Evolutionary conservation across 306 rosid genomes (phyloP).

Genomic region (Casuarina equisetifolia): DNA sequence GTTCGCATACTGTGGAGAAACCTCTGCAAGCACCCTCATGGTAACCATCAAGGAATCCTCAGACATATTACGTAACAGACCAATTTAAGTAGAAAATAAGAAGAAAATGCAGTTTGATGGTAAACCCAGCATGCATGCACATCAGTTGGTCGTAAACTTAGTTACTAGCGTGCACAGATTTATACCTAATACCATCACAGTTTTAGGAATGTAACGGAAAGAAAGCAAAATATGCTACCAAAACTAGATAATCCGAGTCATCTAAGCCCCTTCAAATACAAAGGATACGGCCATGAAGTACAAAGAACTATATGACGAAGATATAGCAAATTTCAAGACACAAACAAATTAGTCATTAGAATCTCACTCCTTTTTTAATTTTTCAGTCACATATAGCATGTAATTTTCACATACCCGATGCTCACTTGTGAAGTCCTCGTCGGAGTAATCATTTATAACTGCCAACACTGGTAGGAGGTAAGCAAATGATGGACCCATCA

Average conservation of each 20-base stretch:
- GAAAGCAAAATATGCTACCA: neutral
- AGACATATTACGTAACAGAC: neutral
- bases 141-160: neutral
- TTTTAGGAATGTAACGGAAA: neutral
- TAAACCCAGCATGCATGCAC: neutral
- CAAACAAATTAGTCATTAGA: neutral
- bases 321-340: neutral
- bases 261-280: neutral
- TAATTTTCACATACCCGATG: constrained; percentile 56
- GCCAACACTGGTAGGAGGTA: constrained; percentile 67
- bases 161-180: neutral
- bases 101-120: neutral
- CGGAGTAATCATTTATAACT: constrained; percentile 59
- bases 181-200: neutral
- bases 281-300: neutral
- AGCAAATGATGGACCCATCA: constrained; percentile 80
- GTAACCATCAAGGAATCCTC: constrained; percentile 11
- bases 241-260: neutral
- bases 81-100: neutral
- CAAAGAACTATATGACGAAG: neutral
- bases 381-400: neutral
- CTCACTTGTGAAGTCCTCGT: constrained; percentile 44
- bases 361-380: neutral
- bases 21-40: constrained; percentile 55
- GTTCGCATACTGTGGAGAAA: constrained; percentile 70